phyloP scores from a whole-genome alignment of 78 protist genomes.

The Cavenderia fasciculata region DNA sequence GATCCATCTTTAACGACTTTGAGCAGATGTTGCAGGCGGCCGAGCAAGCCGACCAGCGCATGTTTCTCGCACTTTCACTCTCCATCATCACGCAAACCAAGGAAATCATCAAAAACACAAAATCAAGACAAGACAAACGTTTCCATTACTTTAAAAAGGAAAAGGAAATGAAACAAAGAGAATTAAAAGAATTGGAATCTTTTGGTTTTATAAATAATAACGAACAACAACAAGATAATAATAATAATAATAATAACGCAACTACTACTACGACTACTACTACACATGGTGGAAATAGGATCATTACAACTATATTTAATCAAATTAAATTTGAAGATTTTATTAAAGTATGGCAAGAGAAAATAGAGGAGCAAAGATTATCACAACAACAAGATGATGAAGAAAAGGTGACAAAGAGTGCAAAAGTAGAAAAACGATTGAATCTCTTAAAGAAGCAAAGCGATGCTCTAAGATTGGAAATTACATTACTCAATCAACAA shows the following conservation, averaged over 20 bases:
- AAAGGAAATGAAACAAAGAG: not conserved
- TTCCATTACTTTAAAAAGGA: not conserved
- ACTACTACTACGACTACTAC: no score
- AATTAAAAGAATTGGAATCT: not conserved
- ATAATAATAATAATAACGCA: no score
- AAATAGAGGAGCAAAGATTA: not conserved
- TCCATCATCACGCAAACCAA: not conserved
- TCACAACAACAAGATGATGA: not conserved
- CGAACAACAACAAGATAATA: not conserved
- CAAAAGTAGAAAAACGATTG: not conserved
- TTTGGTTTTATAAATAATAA: not conserved
- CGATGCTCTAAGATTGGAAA: not conserved
- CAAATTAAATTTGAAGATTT: not conserved
- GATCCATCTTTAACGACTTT: not conserved
- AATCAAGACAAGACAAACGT: not conserved
- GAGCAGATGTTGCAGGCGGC: constrained; percentile 27
- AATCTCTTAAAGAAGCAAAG: not conserved
- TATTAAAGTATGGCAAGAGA: not conserved
- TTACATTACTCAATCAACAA: not conserved
- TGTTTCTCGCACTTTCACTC: constrained; percentile 11
- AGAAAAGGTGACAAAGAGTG: not conserved
- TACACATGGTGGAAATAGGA: no score
- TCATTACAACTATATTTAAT: no score
- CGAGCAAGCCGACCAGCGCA: not conserved
- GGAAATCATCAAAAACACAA: not conserved